phyloP scores from a whole-genome alignment of 306 rosid species.

The Cotoneaster glaucophyllus region DNA sequence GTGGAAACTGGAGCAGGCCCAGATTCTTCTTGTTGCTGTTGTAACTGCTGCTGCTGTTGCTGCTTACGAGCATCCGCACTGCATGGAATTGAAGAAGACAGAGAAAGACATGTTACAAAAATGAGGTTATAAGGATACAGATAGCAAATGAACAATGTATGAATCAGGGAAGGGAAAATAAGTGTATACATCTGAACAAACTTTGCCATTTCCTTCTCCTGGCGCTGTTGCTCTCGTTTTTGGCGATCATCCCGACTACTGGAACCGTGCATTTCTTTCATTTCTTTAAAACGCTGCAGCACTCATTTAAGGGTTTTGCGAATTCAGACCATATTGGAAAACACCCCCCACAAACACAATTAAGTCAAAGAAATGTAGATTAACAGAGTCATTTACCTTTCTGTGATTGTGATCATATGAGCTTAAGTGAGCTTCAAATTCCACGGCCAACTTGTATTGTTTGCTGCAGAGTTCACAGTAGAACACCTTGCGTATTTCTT shows the following conservation, averaged over 20 bases:
- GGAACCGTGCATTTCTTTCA: slow-evolving; percentile 94
- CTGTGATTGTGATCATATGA: slow-evolving; percentile 95
- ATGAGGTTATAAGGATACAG: background rate
- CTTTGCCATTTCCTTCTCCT: slow-evolving; percentile 81
- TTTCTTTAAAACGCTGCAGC: slow-evolving; percentile 83
- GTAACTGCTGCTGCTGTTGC: slow-evolving; percentile 33
- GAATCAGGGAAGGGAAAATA: background rate
- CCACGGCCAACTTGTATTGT: slow-evolving; percentile 95
- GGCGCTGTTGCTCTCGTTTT: slow-evolving; percentile 91
- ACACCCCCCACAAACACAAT: background rate
- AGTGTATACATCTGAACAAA: slow-evolving; percentile 72
- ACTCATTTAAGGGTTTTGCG: slow-evolving; percentile 11
- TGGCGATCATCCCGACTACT: slow-evolving; percentile 86
- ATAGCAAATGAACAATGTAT: background rate
- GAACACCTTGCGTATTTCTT: slow-evolving; percentile 90
- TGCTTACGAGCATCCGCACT: slow-evolving; percentile 82
- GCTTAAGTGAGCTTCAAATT: slow-evolving; percentile 89
- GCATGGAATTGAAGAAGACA: slow-evolving; percentile 20
- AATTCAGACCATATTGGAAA: slow-evolving; percentile 2
- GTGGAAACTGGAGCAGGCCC: slow-evolving; percentile 42
- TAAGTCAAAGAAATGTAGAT: slow-evolving; percentile 2
- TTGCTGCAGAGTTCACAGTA: slow-evolving; percentile 97
- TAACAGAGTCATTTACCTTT: slow-evolving; percentile 45
- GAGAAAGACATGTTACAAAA: background rate
- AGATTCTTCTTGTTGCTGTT: slow-evolving; percentile 57